phyloP scores from a whole-genome alignment of 495 filamentous ascomycete genomes.

The Letharia lupina region DNA sequence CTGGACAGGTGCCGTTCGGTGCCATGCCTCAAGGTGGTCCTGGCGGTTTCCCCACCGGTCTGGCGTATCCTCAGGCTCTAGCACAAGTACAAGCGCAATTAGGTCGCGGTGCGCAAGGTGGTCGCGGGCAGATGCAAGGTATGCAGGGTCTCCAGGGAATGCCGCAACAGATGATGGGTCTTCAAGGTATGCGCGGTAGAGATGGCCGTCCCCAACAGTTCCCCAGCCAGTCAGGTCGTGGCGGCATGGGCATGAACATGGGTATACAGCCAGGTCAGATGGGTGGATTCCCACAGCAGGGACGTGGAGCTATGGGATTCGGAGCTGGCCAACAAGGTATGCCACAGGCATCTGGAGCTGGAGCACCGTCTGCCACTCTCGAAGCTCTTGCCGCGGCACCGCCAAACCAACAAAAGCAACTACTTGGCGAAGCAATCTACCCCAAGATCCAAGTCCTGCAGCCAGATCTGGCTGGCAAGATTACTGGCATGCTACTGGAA shows the following conservation, averaged over 20 bases:
- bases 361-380: constrained; percentile 33
- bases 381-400: constrained; percentile 47
- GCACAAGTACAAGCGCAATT: constrained; percentile 43
- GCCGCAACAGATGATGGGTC: constrained; percentile 55
- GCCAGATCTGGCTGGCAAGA: constrained; percentile 94
- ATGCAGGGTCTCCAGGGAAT: constrained; percentile 61
- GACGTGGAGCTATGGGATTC: constrained; percentile 28
- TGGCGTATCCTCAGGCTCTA: constrained; percentile 52
- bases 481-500: constrained; percentile 98
- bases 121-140: constrained; percentile 66
- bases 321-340: constrained; percentile 36
- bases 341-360: constrained; percentile 26
- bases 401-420: constrained; percentile 83
- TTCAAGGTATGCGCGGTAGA: constrained; percentile 61
- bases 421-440: constrained; percentile 93
- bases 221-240: constrained; percentile 33
- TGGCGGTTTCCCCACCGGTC: constrained; percentile 46
- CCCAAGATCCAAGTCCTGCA: constrained; percentile 93
- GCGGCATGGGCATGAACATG: constrained; percentile 39
- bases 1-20: constrained; percentile 67
- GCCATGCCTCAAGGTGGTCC: constrained; percentile 59
- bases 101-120: constrained; percentile 62
- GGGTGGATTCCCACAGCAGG: constrained; percentile 37
- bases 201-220: constrained; percentile 48
- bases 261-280: constrained; percentile 42